phyloP scores from a whole-genome alignment of 257 asterid genomes.

The Primulina tabacum region DNA sequence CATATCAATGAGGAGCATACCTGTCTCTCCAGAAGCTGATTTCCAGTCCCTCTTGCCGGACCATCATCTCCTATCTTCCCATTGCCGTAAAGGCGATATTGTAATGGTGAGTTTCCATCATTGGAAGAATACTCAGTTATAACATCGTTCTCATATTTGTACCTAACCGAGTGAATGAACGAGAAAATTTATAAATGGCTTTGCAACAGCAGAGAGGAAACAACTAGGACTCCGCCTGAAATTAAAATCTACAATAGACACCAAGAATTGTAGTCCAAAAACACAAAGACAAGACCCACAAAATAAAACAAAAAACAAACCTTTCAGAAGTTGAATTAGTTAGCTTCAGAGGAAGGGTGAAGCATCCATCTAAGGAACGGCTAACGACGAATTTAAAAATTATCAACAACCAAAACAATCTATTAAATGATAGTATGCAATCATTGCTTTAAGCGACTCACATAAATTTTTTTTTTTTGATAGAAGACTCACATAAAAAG shows the following conservation, averaged over 20 bases:
- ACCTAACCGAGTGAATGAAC: constrained; percentile 45
- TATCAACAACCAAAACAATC: neutral
- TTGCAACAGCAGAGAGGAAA: neutral
- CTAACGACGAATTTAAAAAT: neutral
- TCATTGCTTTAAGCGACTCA: no score
- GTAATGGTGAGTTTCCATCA: constrained; percentile 86
- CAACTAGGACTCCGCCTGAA: neutral
- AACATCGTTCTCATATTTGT: constrained; percentile 85
- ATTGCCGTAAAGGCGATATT: constrained; percentile 84
- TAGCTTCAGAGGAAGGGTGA: neutral
- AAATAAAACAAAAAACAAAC: neutral
- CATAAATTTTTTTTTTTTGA: no score
- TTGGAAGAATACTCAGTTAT: constrained; percentile 85
- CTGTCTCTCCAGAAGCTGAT: constrained; percentile 99
- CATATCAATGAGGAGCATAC: constrained; percentile 32
- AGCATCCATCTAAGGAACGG: neutral
- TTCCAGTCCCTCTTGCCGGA: constrained; percentile 75
- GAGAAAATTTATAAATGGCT: constrained; percentile 4
- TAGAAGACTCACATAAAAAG: neutral
- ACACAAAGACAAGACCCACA: neutral
- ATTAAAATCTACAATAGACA: no score
- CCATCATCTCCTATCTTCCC: constrained; percentile 81
- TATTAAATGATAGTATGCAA: no score
- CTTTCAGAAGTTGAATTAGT: no score
- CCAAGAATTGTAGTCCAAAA: neutral